A percentile compares a stretch with the other conserved stretches of the same genome.
Evolutionary conservation across 192 early-diverging fungal species (phyloP).

Genomic region (Phlyctochytrium arcticum): DNA sequence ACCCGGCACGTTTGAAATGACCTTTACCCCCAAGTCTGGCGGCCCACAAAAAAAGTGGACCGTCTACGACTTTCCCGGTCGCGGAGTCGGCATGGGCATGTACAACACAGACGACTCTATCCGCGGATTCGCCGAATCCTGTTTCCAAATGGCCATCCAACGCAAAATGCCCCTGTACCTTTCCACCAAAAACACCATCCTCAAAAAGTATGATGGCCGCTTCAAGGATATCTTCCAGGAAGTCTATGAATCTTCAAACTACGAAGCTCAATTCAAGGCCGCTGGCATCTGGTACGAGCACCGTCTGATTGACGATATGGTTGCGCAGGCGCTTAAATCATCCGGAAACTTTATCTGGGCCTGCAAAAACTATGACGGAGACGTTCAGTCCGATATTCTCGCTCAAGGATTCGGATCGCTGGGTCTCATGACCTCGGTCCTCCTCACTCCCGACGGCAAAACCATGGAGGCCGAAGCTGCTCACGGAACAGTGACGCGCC

Average conservation of each 20-base stretch:
- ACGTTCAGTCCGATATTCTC: conserved; percentile 93
- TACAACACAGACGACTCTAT: conserved; percentile 91
- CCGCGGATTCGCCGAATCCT: conserved; percentile 87
- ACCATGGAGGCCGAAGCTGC: conserved; percentile 95
- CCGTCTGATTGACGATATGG: conserved; percentile 98
- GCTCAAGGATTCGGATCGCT: conserved; percentile 94
- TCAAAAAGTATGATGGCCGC: conserved; percentile 94
- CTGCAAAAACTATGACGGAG: conserved; percentile 92
- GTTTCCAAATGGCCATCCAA: conserved; percentile 88
- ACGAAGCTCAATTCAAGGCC: conserved; percentile 76
- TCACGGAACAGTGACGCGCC: conserved; percentile 94
- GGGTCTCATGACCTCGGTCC: conserved; percentile 95
- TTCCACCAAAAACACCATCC: conserved; percentile 95
- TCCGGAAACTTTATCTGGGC: conserved; percentile 92
- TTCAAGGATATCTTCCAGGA: conserved; percentile 97
- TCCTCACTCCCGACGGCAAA: conserved; percentile 87
- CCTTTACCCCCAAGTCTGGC: conserved; percentile 84
- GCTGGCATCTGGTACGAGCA: conserved; percentile 97
- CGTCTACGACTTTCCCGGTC: conserved; percentile 80
- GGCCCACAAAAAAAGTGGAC: conserved; percentile 58
- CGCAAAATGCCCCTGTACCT: conserved; percentile 93
- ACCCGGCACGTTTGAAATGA: conserved; percentile 86
- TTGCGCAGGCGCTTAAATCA: conserved; percentile 95
- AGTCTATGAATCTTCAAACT: conserved; percentile 83
- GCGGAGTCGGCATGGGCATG: conserved; percentile 94